A percentile compares a stretch with the other conserved stretches of the same genome.
phyloP scores from a whole-genome alignment of 2,329 filamentous ascomycete species.

The Aspergillus eucalypticola region DNA sequence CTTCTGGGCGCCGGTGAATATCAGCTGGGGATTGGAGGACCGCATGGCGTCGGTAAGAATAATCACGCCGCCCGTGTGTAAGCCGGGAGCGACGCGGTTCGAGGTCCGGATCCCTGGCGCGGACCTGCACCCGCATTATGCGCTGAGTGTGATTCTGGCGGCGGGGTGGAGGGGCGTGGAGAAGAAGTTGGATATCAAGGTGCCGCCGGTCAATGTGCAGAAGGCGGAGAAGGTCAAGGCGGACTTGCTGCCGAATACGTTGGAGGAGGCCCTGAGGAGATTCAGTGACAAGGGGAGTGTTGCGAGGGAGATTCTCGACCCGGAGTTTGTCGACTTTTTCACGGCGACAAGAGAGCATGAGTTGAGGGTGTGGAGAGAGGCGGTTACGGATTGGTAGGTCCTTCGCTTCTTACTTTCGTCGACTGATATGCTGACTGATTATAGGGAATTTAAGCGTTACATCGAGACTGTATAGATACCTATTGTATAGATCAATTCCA shows the following conservation, averaged over 20 bases:
- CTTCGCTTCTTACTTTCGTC: constrained; percentile 3
- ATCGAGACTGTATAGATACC: constrained; percentile 65
- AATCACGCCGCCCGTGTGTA: constrained; percentile 83
- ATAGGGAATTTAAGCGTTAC: constrained; percentile 70
- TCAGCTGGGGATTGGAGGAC: constrained; percentile 94
- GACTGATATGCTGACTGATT: constrained; percentile 8
- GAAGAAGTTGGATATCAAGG: constrained; percentile 79
- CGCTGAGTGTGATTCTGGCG: constrained; percentile 81
- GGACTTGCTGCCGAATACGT: constrained; percentile 66
- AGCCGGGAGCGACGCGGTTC: constrained; percentile 56
- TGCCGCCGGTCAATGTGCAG: constrained; percentile 77
- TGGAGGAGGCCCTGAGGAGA: constrained; percentile 76
- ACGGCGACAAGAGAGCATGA: constrained; percentile 92
- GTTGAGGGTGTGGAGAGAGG: constrained; percentile 84
- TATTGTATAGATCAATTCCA: no score
- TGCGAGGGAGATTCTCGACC: constrained; percentile 86
- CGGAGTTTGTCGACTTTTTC: constrained; percentile 93
- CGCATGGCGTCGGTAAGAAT: constrained; percentile 85
- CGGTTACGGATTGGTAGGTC: constrained; percentile 84
- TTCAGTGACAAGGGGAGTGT: constrained; percentile 77
- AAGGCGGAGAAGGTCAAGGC: constrained; percentile 57
- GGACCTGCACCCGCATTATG: constrained; percentile 83
- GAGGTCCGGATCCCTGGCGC: constrained; percentile 55
- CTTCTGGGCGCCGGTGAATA: constrained; percentile 96
- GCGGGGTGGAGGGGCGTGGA: constrained; percentile 90